These are phyloP conservation scores for Barnettozyma sp. DNA, from an alignment of 805 yeast species.

Conservation along the genomic window DNA sequence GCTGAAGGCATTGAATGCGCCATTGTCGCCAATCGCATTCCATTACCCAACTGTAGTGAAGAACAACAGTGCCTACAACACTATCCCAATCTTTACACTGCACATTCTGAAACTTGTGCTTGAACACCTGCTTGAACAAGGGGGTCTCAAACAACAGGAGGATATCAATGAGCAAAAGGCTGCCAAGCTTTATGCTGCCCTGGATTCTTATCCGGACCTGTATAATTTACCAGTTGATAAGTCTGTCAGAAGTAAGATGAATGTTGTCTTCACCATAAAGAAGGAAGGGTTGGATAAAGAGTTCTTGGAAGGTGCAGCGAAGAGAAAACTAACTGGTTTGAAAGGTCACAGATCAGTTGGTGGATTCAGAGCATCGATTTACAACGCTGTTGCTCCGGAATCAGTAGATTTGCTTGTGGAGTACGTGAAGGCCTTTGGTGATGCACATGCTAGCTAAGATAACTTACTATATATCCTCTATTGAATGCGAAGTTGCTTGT, in stretches of 20 bases:
- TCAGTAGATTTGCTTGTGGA: slow-evolving; percentile 8
- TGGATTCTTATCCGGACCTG: slow-evolving; percentile 57
- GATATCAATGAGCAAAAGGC: slow-evolving; percentile 56
- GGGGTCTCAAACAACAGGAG: slow-evolving; percentile 65
- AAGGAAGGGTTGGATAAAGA: slow-evolving; percentile 53
- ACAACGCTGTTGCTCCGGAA: slow-evolving; percentile 9
- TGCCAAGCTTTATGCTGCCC: slow-evolving; percentile 47
- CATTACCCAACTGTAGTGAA: slow-evolving; percentile 80
- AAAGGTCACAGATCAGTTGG: slow-evolving; percentile 13
- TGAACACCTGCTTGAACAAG: slow-evolving; percentile 50
- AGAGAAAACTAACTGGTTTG: slow-evolving; percentile 42
- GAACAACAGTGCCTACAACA: slow-evolving; percentile 91
- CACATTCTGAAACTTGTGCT: slow-evolving; percentile 80
- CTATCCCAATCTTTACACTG: slow-evolving; percentile 89
- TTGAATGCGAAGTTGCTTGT: too few species aligned
- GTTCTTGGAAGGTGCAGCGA: slow-evolving; percentile 65
- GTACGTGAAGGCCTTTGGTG: slow-evolving; percentile 30
- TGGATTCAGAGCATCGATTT: slow-evolving; percentile 10
- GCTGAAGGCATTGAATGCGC: slow-evolving; percentile 52
- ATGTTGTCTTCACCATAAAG: slow-evolving; percentile 73
- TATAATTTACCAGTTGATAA: slow-evolving; percentile 60
- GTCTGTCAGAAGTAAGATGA: slow-evolving; percentile 76
- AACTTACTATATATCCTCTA: not conserved
- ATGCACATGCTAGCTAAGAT: slow-evolving; percentile 28
- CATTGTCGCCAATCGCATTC: slow-evolving; percentile 82